Base-by-base conservation (phyloP, 163 green algal species). In the Volvox carteri region DNA sequence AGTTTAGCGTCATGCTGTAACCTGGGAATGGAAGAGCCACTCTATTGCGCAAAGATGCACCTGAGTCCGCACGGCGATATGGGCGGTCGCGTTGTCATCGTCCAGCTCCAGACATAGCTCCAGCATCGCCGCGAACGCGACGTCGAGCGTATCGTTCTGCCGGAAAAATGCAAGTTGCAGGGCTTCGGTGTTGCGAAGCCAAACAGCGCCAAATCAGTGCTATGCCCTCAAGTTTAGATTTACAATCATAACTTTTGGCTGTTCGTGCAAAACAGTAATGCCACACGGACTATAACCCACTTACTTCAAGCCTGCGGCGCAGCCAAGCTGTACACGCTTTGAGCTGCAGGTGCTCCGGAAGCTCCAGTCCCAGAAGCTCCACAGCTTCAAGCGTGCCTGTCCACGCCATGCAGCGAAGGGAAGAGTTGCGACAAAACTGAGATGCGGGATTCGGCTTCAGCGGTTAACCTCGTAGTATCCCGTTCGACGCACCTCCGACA, bases 341-440 rank as follows among this genome's bases (percentile, higher is more conserved):
- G 60, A 65, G 85, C 37, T 90, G 54, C 60, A 90, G 46, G 56
- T 86, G 56, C 33, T 84, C 54, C 9, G 75, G 73, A 35, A 90
- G 85, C n/a, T 62, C 75, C 21, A 90, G 8, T 16, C 28, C 46
- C 7, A 73, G 1, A 16, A 33, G 25, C 18, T 75, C 35, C 0
- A 85, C 35, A 8, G 77, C 54, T 16, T 73, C 77, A 25, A 85
- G 77, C 11, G 37, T 73, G 23, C 77, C 77, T 85, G 77, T 25
- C 7, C 35, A 18, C 2, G 42, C 39, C 54, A 65, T 65, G 54
- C 54, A 65, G 8, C 54, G 28, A 65, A 65, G 5, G 19, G 7
- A n/a, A n/a, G n/a, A n/a, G n/a, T n/a, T n/a, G n/a, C n/a, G n/a
- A n/a, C n/a, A n/a, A n/a, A n/a, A n/a, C n/a, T n/a, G n/a, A n/a